Conservation (phyloP, 129 eudicot genomes). For the Chrysanthemum makinoi region DNA sequence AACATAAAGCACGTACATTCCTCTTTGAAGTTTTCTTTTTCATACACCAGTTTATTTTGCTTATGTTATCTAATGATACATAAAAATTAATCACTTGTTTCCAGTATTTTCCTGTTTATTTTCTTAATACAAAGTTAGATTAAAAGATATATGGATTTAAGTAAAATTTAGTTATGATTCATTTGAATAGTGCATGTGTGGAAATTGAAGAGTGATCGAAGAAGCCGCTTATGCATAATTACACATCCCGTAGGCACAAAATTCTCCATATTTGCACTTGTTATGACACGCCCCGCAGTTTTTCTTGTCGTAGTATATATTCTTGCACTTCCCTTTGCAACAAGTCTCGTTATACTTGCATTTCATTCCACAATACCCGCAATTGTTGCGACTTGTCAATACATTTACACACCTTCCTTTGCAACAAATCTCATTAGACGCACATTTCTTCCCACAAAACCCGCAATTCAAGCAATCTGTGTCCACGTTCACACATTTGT, state of each 20-base stretch:
- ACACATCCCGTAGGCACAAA: slow-evolving; percentile 47
- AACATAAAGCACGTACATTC: no score
- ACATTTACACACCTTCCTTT: slow-evolving; percentile 27
- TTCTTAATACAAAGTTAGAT: no score
- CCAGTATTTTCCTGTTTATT: no score
- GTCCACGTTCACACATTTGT: slow-evolving; percentile 45
- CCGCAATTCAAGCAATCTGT: slow-evolving; percentile 38
- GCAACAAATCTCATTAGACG: slow-evolving; percentile 36
- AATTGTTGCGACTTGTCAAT: slow-evolving; percentile 27
- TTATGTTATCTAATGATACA: no score
- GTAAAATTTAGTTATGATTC: not conserved
- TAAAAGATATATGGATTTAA: no score
- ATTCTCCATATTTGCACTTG: slow-evolving; percentile 41
- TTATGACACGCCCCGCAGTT: slow-evolving; percentile 42
- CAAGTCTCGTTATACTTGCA: slow-evolving; percentile 44
- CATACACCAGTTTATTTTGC: no score
- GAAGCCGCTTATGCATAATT: slow-evolving; percentile 36
- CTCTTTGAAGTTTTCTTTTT: no score
- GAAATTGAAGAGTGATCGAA: slow-evolving; percentile 1
- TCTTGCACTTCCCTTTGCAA: slow-evolving; percentile 42
- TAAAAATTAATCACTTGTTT: no score
- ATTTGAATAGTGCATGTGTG: not conserved
- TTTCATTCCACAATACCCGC: slow-evolving; percentile 41
- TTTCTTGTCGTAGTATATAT: slow-evolving; percentile 26
- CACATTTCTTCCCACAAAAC: slow-evolving; percentile 41